A percentile compares a stretch with the other conserved stretches of the same genome.
These are phyloP conservation scores for Kluyveromyces aestuarii DNA, from an alignment of 805 yeast genomes.

Conservation along the genomic window DNA sequence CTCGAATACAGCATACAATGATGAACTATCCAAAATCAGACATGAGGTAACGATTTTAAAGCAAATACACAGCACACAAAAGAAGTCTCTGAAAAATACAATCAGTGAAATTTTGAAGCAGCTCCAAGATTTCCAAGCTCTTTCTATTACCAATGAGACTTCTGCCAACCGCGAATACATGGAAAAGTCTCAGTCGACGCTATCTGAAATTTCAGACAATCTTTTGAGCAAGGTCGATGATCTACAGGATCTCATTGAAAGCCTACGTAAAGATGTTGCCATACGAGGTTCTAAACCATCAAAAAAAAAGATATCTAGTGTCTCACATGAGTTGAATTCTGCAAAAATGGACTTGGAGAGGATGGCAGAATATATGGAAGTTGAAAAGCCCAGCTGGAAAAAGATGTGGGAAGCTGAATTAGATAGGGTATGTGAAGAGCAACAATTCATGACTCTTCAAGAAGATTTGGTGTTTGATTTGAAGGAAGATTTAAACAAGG, in stretches of 20 bases:
- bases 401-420: slow-evolving; percentile 87
- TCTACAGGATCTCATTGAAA: slow-evolving; percentile 84
- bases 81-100: slow-evolving; percentile 33
- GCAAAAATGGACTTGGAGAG: slow-evolving; percentile 45
- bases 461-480: slow-evolving; percentile 77
- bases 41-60: slow-evolving; percentile 51
- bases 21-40: slow-evolving; percentile 36
- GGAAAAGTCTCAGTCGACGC: slow-evolving; percentile 61
- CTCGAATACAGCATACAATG: slow-evolving; percentile 13
- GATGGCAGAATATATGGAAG: slow-evolving; percentile 51
- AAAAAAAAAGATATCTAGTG: slow-evolving; percentile 57
- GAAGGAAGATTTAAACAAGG: slow-evolving; percentile 70
- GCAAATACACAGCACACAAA: slow-evolving; percentile 43
- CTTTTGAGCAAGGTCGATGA: slow-evolving; percentile 80
- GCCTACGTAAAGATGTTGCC: slow-evolving; percentile 82
- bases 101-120: slow-evolving; percentile 37
- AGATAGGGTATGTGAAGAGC: slow-evolving; percentile 87
- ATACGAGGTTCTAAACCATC: slow-evolving; percentile 80
- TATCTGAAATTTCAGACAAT: slow-evolving; percentile 68
- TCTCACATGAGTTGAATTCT: slow-evolving; percentile 51
- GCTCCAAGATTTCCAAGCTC: slow-evolving; percentile 42
- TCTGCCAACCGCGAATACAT: slow-evolving; percentile 46
- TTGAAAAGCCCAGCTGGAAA: slow-evolving; percentile 81
- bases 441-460: slow-evolving; percentile 82
- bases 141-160: slow-evolving; percentile 31